A percentile compares a stretch with the other conserved stretches of the same genome.
Conservation (phyloP, 805 yeast species). For the Ogataea henricii region DNA sequence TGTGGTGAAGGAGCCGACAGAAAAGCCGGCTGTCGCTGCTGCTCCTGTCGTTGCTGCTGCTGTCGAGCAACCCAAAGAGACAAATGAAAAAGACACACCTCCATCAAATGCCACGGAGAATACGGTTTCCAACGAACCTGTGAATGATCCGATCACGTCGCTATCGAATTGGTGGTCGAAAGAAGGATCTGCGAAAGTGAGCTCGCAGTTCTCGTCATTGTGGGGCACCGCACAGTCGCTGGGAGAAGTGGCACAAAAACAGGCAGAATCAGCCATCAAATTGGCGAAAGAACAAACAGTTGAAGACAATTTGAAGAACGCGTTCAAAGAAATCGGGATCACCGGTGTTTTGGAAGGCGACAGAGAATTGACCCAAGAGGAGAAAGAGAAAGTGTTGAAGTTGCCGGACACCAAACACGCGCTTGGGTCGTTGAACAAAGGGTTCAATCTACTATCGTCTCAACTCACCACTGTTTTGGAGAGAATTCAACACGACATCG, state of each 20-base stretch:
- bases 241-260: slow-evolving; percentile 44
- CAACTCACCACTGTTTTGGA: slow-evolving; percentile 42
- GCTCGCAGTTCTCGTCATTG: slow-evolving; percentile 59
- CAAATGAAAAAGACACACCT: slow-evolving; percentile 10
- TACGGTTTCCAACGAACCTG: slow-evolving; percentile 9
- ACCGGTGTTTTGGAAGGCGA: slow-evolving; percentile 39
- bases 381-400: slow-evolving; percentile 28
- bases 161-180: slow-evolving; percentile 75
- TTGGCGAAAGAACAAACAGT: slow-evolving; percentile 43
- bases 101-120: slow-evolving; percentile 6
- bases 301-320: slow-evolving; percentile 38
- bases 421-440: slow-evolving; percentile 38
- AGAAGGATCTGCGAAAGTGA: slow-evolving; percentile 66
- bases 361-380: slow-evolving; percentile 36
- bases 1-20: background rate
- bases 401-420: slow-evolving; percentile 37
- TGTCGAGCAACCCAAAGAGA: slow-evolving; percentile 21
- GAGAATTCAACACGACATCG: slow-evolving; percentile 36
- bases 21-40: slow-evolving; percentile 1
- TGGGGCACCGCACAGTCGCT: slow-evolving; percentile 63
- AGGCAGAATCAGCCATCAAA: slow-evolving; percentile 53
- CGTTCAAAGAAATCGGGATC: slow-evolving; percentile 43
- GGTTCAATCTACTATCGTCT: slow-evolving; percentile 33
- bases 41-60: background rate
- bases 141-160: slow-evolving; percentile 62